Percentiles rank a stretch among this genome's conserved stretches.
These are phyloP conservation scores for Globisporangium spiculum DNA, from an alignment of 352 stramenopile genomes.

Conservation along the genomic window DNA sequence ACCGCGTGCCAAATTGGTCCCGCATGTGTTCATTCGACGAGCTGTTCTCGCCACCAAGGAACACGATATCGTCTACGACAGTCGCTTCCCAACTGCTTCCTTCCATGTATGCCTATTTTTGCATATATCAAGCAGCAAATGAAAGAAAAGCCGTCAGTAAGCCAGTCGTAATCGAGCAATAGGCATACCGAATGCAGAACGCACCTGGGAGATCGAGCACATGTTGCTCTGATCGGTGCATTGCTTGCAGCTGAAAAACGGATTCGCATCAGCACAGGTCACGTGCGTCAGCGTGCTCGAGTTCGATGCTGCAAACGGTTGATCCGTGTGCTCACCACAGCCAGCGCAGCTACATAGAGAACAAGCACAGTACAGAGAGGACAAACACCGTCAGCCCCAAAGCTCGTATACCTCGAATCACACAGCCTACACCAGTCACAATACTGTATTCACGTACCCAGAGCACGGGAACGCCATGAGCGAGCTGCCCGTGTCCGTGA, in stretches of 20 bases:
- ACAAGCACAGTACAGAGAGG: not conserved
- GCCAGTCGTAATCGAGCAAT: not conserved
- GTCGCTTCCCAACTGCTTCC: conserved; percentile 81
- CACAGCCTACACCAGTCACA: not conserved
- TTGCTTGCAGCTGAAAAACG: conserved; percentile 59
- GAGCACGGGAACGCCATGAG: conserved; percentile 83
- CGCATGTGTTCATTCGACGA: conserved; percentile 46
- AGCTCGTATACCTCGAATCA: not conserved
- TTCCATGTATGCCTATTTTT: conserved; percentile 74
- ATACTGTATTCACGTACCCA: conserved; percentile 28
- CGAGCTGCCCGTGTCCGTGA: conserved; percentile 77
- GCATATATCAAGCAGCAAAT: not conserved
- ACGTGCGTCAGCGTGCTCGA: conserved; percentile 74
- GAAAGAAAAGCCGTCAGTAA: not conserved
- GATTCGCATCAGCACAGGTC: conserved; percentile 39
- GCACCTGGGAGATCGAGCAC: conserved; percentile 61
- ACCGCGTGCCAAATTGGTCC: conserved; percentile 66
- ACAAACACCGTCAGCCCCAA: not conserved
- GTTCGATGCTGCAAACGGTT: conserved; percentile 49
- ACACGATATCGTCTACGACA: conserved; percentile 81
- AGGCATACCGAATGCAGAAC: not conserved
- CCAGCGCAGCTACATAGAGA: conserved; percentile 35
- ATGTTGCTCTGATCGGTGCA: conserved; percentile 37
- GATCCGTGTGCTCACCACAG: conserved; percentile 77
- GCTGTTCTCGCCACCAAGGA: conserved; percentile 58